These are phyloP conservation scores for Rutstroemia sp. DNA, from an alignment of 2,329 filamentous ascomycete genomes.

Conservation along the genomic window DNA sequence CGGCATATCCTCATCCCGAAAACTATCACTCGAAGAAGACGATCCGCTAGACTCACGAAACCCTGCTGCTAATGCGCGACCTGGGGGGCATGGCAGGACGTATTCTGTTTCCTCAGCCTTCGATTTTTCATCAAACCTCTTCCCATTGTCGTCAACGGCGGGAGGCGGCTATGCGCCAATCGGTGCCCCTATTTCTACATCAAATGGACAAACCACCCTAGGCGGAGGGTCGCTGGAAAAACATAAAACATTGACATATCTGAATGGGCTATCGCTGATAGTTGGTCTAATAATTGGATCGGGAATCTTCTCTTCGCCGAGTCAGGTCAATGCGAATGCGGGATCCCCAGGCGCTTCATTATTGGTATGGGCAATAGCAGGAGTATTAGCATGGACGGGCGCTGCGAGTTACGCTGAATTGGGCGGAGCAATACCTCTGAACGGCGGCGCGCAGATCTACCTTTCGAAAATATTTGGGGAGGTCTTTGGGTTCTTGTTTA, in stretches of 20 bases:
- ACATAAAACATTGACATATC: constrained; percentile 89
- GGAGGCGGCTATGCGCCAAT: constrained; percentile 72
- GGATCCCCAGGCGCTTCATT: constrained; percentile 86
- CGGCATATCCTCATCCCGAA: constrained; percentile 87
- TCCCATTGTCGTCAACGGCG: constrained; percentile 79
- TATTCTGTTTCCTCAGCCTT: constrained; percentile 92
- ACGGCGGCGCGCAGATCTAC: constrained; percentile 91
- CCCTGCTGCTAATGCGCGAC: constrained; percentile 35
- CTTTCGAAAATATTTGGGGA: constrained; percentile 95
- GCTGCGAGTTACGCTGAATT: constrained; percentile 93
- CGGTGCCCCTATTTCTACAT: constrained; percentile 61
- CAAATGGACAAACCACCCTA: constrained; percentile 47
- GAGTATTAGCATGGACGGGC: constrained; percentile 92
- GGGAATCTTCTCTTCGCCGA: constrained; percentile 91
- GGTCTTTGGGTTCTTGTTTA: constrained; percentile 86
- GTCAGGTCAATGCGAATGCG: constrained; percentile 84
- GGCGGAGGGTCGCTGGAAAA: constrained; percentile 83
- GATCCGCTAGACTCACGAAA: constrained; percentile 66
- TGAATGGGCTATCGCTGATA: constrained; percentile 88
- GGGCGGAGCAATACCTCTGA: constrained; percentile 89
- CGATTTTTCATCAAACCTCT: constrained; percentile 89
- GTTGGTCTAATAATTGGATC: constrained; percentile 92
- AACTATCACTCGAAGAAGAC: constrained; percentile 80
- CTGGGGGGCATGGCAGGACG: constrained; percentile 51
- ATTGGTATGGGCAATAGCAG: constrained; percentile 86